These are phyloP conservation scores for Vitis amurensis DNA, from an alignment of 164 flowering plant genomes.

Conservation along the genomic window DNA sequence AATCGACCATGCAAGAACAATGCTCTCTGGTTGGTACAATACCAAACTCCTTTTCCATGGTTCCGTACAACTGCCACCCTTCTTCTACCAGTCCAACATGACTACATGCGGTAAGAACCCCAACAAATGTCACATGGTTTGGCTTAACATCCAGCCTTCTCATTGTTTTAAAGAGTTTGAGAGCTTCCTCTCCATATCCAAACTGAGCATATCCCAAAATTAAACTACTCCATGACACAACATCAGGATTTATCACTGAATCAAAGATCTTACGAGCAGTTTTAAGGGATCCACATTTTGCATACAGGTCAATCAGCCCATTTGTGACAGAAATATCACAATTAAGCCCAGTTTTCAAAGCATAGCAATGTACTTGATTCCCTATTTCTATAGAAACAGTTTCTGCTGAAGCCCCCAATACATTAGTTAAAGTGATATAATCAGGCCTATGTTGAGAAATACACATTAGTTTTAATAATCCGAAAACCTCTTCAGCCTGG, in stretches of 20 bases:
- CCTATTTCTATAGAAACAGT: slow-evolving; percentile 52
- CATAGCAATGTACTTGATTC: slow-evolving; percentile 46
- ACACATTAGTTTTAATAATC: slow-evolving; percentile 43
- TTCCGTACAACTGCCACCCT: slow-evolving; percentile 42
- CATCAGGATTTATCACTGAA: slow-evolving; percentile 43
- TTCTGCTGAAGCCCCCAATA: slow-evolving; percentile 50
- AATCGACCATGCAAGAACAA: slow-evolving; percentile 60
- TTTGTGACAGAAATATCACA: slow-evolving; percentile 38
- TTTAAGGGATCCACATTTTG: slow-evolving; percentile 56
- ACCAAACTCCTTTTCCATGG: slow-evolving; percentile 54
- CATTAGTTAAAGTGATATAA: slow-evolving; percentile 38
- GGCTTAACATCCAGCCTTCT: slow-evolving; percentile 44
- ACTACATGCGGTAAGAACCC: slow-evolving; percentile 72
- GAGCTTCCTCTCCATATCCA: slow-evolving; percentile 57
- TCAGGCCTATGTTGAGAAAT: slow-evolving; percentile 40
- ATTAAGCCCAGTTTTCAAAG: slow-evolving; percentile 42
- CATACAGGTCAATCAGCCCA: slow-evolving; percentile 64
- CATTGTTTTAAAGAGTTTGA: slow-evolving; percentile 52
- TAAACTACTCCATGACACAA: slow-evolving; percentile 70
- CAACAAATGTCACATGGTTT: slow-evolving; percentile 58
- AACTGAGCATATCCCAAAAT: slow-evolving; percentile 63
- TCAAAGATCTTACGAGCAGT: slow-evolving; percentile 45
- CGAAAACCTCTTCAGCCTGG: slow-evolving; percentile 41
- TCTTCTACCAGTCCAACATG: slow-evolving; percentile 67
- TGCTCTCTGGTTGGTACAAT: slow-evolving; percentile 62